These are phyloP conservation scores for Euphorbia lathyris DNA, from an alignment of 345 rosid species.

Conservation along the genomic window DNA sequence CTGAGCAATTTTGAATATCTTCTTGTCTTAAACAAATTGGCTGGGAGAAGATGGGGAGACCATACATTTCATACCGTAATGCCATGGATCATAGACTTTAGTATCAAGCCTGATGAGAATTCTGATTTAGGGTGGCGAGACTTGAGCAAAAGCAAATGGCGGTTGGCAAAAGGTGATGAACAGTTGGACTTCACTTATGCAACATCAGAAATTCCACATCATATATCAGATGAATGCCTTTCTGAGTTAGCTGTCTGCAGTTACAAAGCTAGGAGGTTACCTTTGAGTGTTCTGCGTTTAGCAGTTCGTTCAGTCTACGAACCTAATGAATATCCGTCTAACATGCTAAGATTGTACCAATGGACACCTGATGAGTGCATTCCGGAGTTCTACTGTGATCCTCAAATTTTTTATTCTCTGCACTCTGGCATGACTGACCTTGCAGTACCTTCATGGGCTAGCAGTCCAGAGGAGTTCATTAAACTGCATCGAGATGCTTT, in stretches of 20 bases:
- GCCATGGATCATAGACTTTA: slow-evolving; percentile 98
- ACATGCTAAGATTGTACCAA: slow-evolving; percentile 89
- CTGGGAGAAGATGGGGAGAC: slow-evolving; percentile 98
- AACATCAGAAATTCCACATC: slow-evolving; percentile 90
- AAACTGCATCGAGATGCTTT: slow-evolving; percentile 79
- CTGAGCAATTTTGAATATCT: slow-evolving; percentile 84
- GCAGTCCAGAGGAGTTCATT: slow-evolving; percentile 78
- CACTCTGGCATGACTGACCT: slow-evolving; percentile 88
- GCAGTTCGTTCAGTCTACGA: slow-evolving; percentile 95
- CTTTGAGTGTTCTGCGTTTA: slow-evolving; percentile 73
- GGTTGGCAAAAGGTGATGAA: slow-evolving; percentile 94
- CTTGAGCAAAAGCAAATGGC: slow-evolving; percentile 93
- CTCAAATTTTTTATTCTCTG: slow-evolving; percentile 62
- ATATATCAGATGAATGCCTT: slow-evolving; percentile 95
- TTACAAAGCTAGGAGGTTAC: slow-evolving; percentile 94
- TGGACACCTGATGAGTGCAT: slow-evolving; percentile 99
- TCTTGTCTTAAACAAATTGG: slow-evolving; percentile 70
- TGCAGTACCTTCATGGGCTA: slow-evolving; percentile 87
- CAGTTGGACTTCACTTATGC: slow-evolving; percentile 92
- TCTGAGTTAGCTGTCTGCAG: slow-evolving; percentile 98
- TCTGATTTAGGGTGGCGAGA: slow-evolving; percentile 86
- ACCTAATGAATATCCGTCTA: slow-evolving; percentile 96
- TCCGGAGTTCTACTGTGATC: slow-evolving; percentile 88
- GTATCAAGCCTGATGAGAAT: slow-evolving; percentile 64
- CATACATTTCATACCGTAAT: slow-evolving; percentile 84